Conservation (phyloP, 768 basidiomycete species). For the Inosperma sp. region DNA sequence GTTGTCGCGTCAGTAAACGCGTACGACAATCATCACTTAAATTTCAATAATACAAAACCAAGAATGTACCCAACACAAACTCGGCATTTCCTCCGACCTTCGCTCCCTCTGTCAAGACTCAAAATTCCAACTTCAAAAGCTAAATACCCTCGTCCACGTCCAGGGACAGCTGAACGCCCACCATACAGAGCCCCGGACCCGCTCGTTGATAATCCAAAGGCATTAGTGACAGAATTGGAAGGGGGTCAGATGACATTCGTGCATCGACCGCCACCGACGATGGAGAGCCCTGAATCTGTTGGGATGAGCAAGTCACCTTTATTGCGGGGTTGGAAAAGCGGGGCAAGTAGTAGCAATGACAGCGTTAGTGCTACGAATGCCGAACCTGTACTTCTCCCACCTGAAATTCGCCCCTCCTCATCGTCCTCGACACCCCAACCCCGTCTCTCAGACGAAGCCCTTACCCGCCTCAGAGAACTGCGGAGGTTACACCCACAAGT, state of each 20-base stretch:
- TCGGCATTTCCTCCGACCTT: constrained; percentile 16
- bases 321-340: too few species aligned
- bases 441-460: constrained; percentile 47
- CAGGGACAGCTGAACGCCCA: constrained; percentile 49
- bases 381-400: constrained; percentile 47
- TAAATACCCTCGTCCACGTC: constrained; percentile 46
- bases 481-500: constrained; percentile 51
- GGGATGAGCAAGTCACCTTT: too few species aligned
- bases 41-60: too few species aligned
- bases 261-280: constrained; percentile 78
- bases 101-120: constrained; percentile 12
- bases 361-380: too few species aligned
- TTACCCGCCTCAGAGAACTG: constrained; percentile 55
- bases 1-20: too few species aligned
- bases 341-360: too few species aligned
- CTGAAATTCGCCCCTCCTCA: constrained; percentile 39
- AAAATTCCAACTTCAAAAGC: constrained; percentile 47
- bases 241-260: constrained; percentile 59
- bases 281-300: constrained; percentile 68
- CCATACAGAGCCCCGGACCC: constrained; percentile 59
- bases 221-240: constrained; percentile 43
- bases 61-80: constrained; percentile 17
- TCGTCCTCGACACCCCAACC: constrained; percentile 17
- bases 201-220: constrained; percentile 47
- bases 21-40: too few species aligned